A percentile compares a stretch with the other conserved stretches of the same genome.
These are phyloP conservation scores for Rutstroemia sp. DNA, from an alignment of 2,329 filamentous ascomycete species.

Conservation along the genomic window DNA sequence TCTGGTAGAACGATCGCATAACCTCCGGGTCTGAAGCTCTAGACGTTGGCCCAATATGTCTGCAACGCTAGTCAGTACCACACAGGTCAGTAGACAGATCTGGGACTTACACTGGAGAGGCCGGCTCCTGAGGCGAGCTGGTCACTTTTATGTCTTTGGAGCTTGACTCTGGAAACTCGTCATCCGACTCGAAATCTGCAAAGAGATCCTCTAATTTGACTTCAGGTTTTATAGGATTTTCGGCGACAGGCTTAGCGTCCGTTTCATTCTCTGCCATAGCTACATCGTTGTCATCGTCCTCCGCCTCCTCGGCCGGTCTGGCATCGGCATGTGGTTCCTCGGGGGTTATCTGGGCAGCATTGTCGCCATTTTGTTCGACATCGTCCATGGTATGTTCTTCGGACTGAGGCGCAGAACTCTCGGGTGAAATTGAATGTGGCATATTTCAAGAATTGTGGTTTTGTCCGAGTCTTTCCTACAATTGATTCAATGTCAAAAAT, in stretches of 20 bases:
- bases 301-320: conserved; percentile 11
- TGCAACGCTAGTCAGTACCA: conserved; percentile 17
- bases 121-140: conserved; percentile 37
- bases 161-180: conserved; percentile 49
- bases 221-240: conserved; percentile 15
- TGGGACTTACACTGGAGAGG: conserved; percentile 38
- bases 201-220: conserved; percentile 54
- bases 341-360: conserved; percentile 5
- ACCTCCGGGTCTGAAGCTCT: conserved; percentile 68
- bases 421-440: conserved; percentile 38
- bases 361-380: conserved; percentile 27
- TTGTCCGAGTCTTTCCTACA: background rate
- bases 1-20: conserved; percentile 91
- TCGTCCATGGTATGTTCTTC: conserved; percentile 30
- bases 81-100: background rate
- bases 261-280: conserved; percentile 20
- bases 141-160: conserved; percentile 32
- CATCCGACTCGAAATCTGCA: conserved; percentile 50
- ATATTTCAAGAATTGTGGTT: conserved; percentile 25
- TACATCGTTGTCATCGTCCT: conserved; percentile 20
- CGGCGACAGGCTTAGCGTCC: conserved; percentile 6
- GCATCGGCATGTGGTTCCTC: conserved; percentile 1
- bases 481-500: conserved; percentile 1
- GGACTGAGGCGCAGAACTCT: conserved; percentile 28
- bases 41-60: conserved; percentile 31